These are phyloP conservation scores for Aschersonia sp. DNA, from an alignment of 2,329 filamentous ascomycete genomes.

Conservation along the genomic window DNA sequence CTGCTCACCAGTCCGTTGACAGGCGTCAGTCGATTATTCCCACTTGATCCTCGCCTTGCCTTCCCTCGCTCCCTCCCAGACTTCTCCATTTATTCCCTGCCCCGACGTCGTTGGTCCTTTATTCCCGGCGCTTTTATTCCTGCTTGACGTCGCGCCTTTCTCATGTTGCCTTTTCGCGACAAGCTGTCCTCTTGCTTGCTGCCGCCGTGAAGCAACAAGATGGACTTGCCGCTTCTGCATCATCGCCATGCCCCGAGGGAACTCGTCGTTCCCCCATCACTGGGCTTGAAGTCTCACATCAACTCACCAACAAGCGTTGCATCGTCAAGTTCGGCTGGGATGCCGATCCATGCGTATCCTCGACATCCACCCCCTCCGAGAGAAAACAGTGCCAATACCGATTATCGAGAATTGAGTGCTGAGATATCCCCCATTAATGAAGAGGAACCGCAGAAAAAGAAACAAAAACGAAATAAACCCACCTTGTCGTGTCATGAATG, in stretches of 20 bases:
- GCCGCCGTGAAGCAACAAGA: conserved; percentile 1
- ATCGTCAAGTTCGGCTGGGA: conserved; percentile 1
- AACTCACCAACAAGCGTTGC: conserved; percentile 3
- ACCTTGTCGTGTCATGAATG: conserved; percentile 68
- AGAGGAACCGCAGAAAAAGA: conserved; percentile 43
- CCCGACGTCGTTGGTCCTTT: conserved; percentile 7
- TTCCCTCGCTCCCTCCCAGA: background rate
- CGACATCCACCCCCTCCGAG: conserved; percentile 2
- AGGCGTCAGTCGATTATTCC: conserved; percentile 5
- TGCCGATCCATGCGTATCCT: conserved; percentile 2
- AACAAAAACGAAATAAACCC: conserved; percentile 75
- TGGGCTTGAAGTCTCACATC: conserved; percentile 3
- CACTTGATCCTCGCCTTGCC: conserved; percentile 5
- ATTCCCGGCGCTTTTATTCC: conserved; percentile 2
- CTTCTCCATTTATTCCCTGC: conserved; percentile 16
- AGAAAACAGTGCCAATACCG: conserved; percentile 5
- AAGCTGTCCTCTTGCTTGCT: background rate
- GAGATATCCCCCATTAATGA: conserved; percentile 7
- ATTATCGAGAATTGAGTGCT: conserved; percentile 4
- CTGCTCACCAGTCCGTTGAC: background rate
- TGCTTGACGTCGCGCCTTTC: conserved; percentile 1
- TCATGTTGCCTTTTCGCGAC: background rate
- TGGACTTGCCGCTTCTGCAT: conserved; percentile 5
- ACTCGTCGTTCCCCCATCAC: background rate
- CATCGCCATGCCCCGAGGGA: conserved; percentile 3